Base-by-base conservation (phyloP, 495 filamentous ascomycete species). In the Amphirosellinia nigrospora region DNA sequence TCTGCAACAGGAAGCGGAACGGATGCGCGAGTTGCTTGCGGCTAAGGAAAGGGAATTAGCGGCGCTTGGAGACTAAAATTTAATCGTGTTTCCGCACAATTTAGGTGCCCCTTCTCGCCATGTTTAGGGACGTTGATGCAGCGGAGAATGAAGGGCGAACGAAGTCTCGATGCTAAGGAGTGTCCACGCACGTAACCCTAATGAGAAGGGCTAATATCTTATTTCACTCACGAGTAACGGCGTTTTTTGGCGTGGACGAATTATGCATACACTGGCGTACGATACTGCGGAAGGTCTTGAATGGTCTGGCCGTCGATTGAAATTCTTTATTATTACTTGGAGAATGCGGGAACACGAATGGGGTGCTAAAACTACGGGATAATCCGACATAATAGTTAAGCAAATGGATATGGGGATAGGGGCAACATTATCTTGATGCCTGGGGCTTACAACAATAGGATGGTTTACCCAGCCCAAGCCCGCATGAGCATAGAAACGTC, bases 11-110 rank as follows among this genome's bases (percentile, higher is more conserved):
- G 93, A 97, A 79, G 87, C 90, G 0, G 91, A 95, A 75, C 82
- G 84, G 66, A 94, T 96, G 87, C 86, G 92, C 38, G 89, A 92
- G 74, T 82, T 90, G 75, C 80, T 97, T 43, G 85, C 87, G 23
- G 89, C 88, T 28, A 95, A 93, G 76, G 93, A 97, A 79, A 86
- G 89, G 62, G 93, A 96, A 68, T 78, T 96, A 67, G 91, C 91
- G 32, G 91, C 91, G 73, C 78, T 94, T 72, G 85, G 79, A 60
- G 77, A 79, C 32, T 78, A 72, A 64, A 16, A 48, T 59, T 13
- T 26, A n/a, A 16, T 41, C 34, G 34, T 28, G 28, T 16, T 59
- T 21, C 52, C 21, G 8, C 21, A 16, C n/a, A 16, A 30, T 26
- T 43, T 30, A 9, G 38, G 38, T 43, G 11, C 36, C 38, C 59